Base-by-base conservation (phyloP, 495 filamentous ascomycete genomes). In the Rostrohypoxylon terebratum region DNA sequence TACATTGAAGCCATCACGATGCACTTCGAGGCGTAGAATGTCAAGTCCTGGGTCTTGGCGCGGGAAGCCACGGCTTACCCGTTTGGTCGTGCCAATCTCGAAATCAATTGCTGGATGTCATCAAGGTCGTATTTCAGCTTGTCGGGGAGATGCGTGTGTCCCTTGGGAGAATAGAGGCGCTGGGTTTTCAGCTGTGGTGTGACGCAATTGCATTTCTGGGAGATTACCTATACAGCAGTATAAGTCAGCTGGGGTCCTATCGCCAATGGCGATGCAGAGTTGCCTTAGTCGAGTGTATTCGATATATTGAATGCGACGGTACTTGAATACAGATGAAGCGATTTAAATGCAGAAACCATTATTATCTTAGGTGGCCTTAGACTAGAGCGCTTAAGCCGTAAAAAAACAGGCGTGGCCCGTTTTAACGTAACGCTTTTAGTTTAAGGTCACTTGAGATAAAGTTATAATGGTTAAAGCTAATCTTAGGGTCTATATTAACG, bases 181-280 rank as follows among this genome's bases (percentile, higher is more conserved):
- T 38, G 36, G 48, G 5, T 3, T 23, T 16, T 1, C 63, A 58
- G 36, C 40, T 38, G 25, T 7, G 20, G 23, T 50, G 47, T 33
- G 1, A 36, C 18, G 18, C 23, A 25, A 45, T 47, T 66, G 40
- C 62, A 50, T 7, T 58, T 66, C 34, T 16, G 1, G 38, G 62
- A 38, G 11, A 6, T 10, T 18, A n/a, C n/a, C n/a, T n/a, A n/a
- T n/a, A n/a, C n/a, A n/a, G n/a, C n/a, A n/a, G n/a, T 23, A 36
- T 21, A 20, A 23, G 14, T 16, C 50, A 54, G 14, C 25, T 54
- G 20, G 25, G 47, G 23, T 9, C 3, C 40, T 44, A 8, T 28
- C 25, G 13, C 63, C 63, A 66, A 66, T 58, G 51, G 4, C 40
- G 51, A 66, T 48, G 40, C 25, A 45, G 16, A 14, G 1, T 4